Evolutionary conservation across 1,284 basidiomycete genomes (phyloP).

Genomic region (Pterulicium gracile): DNA sequence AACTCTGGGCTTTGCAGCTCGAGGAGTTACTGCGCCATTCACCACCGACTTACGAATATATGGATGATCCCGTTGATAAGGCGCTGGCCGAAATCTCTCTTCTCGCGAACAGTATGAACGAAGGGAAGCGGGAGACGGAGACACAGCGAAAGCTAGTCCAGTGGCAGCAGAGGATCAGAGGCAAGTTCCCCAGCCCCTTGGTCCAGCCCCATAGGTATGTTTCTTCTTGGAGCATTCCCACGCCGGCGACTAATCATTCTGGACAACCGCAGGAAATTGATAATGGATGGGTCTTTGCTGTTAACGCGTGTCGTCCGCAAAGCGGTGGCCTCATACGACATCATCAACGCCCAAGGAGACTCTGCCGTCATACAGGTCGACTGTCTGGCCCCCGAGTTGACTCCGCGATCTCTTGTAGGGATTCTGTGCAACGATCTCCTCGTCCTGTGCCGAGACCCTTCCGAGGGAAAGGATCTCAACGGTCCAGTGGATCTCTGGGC

Average conservation of each 20-base stretch:
- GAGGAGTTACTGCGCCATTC: slow-evolving; percentile 79
- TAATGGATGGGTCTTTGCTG: slow-evolving; percentile 78
- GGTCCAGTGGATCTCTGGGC: slow-evolving; percentile 83
- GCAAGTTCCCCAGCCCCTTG: slow-evolving; percentile 87
- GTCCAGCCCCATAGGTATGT: slow-evolving; percentile 92
- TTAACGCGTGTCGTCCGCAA: slow-evolving; percentile 88
- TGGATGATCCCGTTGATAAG: slow-evolving; percentile 76
- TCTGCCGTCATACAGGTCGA: slow-evolving; percentile 80
- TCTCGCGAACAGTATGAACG: slow-evolving; percentile 90
- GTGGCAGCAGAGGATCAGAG: slow-evolving; percentile 88
- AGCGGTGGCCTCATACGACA: slow-evolving; percentile 74
- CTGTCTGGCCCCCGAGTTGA: slow-evolving; percentile 75
- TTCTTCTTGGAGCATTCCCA: background rate
- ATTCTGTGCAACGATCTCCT: slow-evolving; percentile 89
- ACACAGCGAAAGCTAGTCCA: slow-evolving; percentile 80
- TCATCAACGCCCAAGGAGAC: slow-evolving; percentile 66
- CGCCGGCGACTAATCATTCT: slow-evolving; percentile 4
- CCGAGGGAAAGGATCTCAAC: slow-evolving; percentile 61
- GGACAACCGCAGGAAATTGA: slow-evolving; percentile 52
- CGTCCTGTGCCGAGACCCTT: slow-evolving; percentile 78
- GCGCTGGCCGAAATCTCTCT: slow-evolving; percentile 80
- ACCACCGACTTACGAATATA: slow-evolving; percentile 60
- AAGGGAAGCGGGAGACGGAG: slow-evolving; percentile 90
- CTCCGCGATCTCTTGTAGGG: slow-evolving; percentile 63
- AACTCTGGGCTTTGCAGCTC: slow-evolving; percentile 34